phyloP scores from a whole-genome alignment of 1,139 yeast genomes.

The Saccharomyces hybrid region DNA sequence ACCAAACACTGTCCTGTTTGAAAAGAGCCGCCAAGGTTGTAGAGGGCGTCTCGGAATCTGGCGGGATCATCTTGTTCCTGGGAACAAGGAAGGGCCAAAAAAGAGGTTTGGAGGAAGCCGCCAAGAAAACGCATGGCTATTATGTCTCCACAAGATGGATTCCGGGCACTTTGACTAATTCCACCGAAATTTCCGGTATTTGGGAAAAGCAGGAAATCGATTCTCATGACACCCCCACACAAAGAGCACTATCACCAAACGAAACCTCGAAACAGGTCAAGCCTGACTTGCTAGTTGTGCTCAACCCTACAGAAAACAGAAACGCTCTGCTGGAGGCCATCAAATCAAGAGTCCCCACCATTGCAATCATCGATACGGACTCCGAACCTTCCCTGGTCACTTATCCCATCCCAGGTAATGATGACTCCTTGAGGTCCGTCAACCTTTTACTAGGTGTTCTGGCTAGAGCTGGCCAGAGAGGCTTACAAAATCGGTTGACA shows the following conservation, averaged over 20 bases:
- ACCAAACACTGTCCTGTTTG: conserved; percentile 66
- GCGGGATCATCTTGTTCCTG: conserved; percentile 76
- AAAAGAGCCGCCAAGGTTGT: conserved; percentile 75
- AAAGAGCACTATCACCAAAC: conserved; percentile 44
- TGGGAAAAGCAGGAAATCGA: conserved; percentile 63
- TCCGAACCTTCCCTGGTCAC: conserved; percentile 84
- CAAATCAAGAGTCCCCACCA: conserved; percentile 78
- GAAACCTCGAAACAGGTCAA: conserved; percentile 47
- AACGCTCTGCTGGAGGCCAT: conserved; percentile 78
- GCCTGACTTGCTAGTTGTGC: conserved; percentile 80
- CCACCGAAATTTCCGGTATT: conserved; percentile 55
- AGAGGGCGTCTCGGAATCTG: conserved; percentile 72
- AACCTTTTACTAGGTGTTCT: conserved; percentile 75
- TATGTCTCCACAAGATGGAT: conserved; percentile 85
- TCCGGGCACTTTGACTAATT: conserved; percentile 90
- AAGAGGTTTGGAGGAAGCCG: conserved; percentile 70
- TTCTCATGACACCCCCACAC: conserved; percentile 54
- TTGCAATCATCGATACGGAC: conserved; percentile 90
- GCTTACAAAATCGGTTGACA: conserved; percentile 49
- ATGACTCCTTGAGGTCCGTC: conserved; percentile 79
- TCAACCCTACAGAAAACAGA: conserved; percentile 85
- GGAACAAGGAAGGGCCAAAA: conserved; percentile 80
- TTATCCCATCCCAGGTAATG: conserved; percentile 93
- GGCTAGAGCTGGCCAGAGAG: conserved; percentile 77
- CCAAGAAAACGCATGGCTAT: conserved; percentile 67